A percentile compares a stretch with the other conserved stretches of the same genome.
Evolutionary conservation across 495 filamentous ascomycete species (phyloP).

Genomic region (Aspergillus saccharolyticus): DNA sequence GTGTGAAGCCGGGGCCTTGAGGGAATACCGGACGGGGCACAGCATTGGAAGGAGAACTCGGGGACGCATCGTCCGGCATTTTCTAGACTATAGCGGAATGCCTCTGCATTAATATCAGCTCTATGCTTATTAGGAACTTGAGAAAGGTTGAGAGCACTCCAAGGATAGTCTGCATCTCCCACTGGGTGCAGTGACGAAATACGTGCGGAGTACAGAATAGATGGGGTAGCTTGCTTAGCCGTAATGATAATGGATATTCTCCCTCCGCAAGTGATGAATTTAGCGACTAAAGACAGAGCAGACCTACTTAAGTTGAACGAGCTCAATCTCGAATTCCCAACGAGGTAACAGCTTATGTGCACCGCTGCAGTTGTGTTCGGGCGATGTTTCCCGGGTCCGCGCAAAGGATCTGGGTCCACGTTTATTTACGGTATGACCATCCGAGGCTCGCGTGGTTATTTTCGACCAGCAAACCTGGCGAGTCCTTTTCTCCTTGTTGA

Average conservation of each 20-base stretch:
- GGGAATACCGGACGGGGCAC: slow-evolving; percentile 63
- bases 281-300: too few species aligned
- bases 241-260: neutral
- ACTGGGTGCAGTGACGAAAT: neutral
- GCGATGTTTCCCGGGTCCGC: neutral
- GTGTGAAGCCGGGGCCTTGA: slow-evolving; percentile 70
- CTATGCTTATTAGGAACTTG: neutral
- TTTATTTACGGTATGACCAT: neutral
- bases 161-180: neutral
- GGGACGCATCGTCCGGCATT: slow-evolving; percentile 41
- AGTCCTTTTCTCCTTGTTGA: neutral
- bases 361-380: neutral
- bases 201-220: neutral
- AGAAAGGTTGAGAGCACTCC: neutral
- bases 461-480: neutral
- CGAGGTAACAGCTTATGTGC: neutral
- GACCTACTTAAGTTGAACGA: neutral
- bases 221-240: neutral
- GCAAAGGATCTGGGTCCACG: too few species aligned
- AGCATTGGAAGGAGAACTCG: slow-evolving; percentile 29
- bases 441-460: neutral
- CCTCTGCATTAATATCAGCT: slow-evolving; percentile 7
- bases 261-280: too few species aligned
- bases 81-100: slow-evolving; percentile 12
- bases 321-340: too few species aligned